These are phyloP conservation scores for Hypoxylon subgilvum DNA, from an alignment of 495 filamentous ascomycete genomes.

Conservation along the genomic window DNA sequence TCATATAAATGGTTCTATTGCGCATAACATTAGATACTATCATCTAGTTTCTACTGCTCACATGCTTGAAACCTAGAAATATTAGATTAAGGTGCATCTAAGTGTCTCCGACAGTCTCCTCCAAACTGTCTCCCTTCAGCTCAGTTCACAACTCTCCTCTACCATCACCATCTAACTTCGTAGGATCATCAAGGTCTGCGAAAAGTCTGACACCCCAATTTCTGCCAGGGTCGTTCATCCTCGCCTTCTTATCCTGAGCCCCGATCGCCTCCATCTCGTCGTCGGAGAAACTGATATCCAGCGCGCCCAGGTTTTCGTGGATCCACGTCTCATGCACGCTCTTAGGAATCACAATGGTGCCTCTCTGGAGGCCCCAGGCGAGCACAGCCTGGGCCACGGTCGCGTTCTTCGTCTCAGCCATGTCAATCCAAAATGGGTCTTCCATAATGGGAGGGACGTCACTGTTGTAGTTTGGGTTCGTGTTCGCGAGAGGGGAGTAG, in stretches of 20 bases:
- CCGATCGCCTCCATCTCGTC: constrained; percentile 61
- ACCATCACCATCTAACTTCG: constrained; percentile 12
- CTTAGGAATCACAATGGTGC: constrained; percentile 72
- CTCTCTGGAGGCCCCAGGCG: constrained; percentile 68
- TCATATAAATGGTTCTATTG: too few species aligned
- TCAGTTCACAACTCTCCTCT: constrained; percentile 17
- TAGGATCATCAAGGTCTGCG: constrained; percentile 53
- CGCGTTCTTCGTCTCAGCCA: constrained; percentile 69
- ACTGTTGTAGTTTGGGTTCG: constrained; percentile 65
- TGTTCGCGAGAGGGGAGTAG: constrained; percentile 75
- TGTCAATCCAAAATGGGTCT: constrained; percentile 63
- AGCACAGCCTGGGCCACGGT: constrained; percentile 67
- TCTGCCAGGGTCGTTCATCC: constrained; percentile 65
- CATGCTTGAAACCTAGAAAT: too few species aligned
- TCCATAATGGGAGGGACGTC: constrained; percentile 47
- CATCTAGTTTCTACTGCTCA: too few species aligned
- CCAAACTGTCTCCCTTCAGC: neutral
- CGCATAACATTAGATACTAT: too few species aligned
- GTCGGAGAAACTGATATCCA: constrained; percentile 30
- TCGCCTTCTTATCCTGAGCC: constrained; percentile 59
- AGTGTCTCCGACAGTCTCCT: too few species aligned
- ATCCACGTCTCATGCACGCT: constrained; percentile 49
- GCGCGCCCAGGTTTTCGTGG: constrained; percentile 29
- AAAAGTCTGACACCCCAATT: constrained; percentile 67
- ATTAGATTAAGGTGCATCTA: too few species aligned